Conservation (phyloP, 768 basidiomycete genomes). For the Auricularia auricula-judae region DNA sequence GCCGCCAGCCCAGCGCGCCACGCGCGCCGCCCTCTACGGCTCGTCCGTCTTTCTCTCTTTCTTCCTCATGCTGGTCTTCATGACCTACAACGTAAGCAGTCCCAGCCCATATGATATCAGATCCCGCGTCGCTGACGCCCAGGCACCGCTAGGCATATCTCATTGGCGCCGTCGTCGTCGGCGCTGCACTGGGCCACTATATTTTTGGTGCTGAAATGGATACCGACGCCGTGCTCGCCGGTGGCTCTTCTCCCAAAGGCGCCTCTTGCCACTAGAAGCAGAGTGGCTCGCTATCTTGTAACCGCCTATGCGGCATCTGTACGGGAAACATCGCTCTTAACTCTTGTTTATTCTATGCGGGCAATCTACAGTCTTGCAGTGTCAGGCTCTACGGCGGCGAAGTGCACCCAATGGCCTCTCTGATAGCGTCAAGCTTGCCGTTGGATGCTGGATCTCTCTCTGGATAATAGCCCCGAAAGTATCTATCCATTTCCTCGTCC, state of each 20-base stretch:
- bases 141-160: slow-evolving; percentile 57
- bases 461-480: not conserved
- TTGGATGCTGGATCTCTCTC: not conserved
- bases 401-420: not conserved
- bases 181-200: slow-evolving; percentile 77
- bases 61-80: slow-evolving; percentile 92
- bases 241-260: slow-evolving; percentile 40
- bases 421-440: not conserved
- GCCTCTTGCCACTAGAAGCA: slow-evolving; percentile 62
- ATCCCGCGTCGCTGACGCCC: not conserved
- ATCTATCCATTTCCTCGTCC: not conserved
- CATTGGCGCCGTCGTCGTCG: slow-evolving; percentile 68
- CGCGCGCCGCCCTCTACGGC: slow-evolving; percentile 66
- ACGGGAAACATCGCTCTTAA: no score
- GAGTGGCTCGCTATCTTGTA: no score
- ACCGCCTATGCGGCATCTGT: no score
- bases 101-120: not conserved
- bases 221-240: slow-evolving; percentile 42
- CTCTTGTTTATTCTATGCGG: no score
- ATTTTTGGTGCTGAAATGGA: slow-evolving; percentile 60
- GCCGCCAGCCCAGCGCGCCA: slow-evolving; percentile 8
- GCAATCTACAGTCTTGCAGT: no score
- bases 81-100: slow-evolving; percentile 84
- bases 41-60: slow-evolving; percentile 66
- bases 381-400: not conserved